These are phyloP conservation scores for Zanthoxylum bungeanum DNA, from an alignment of 345 rosid species.

Conservation along the genomic window DNA sequence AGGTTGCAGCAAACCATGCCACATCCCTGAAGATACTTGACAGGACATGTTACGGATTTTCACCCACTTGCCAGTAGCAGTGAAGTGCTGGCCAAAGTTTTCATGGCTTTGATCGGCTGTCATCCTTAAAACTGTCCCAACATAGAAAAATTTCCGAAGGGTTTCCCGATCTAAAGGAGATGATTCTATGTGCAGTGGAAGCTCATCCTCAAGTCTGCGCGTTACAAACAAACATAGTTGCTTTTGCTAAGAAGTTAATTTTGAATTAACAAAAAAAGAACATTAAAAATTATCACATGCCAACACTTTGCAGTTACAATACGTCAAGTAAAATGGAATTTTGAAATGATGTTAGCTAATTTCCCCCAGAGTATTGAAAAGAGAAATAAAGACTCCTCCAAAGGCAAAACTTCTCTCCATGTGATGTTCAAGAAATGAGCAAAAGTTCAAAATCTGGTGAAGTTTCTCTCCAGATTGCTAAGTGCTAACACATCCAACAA, in stretches of 20 bases:
- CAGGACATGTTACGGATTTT: slow-evolving; percentile 11
- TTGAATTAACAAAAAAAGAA: neutral
- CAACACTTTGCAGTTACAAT: neutral
- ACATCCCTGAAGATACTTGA: slow-evolving; percentile 7
- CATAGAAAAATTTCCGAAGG: neutral
- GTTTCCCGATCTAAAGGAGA: neutral
- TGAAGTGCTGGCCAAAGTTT: slow-evolving; percentile 7
- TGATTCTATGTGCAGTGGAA: slow-evolving; percentile 16
- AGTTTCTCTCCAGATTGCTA: neutral
- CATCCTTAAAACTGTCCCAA: slow-evolving; percentile 20
- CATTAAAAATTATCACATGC: neutral
- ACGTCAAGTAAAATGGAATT: neutral
- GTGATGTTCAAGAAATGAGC: neutral
- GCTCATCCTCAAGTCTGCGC: neutral
- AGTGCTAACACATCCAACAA: neutral
- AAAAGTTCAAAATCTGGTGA: neutral
- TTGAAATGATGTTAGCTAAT: neutral
- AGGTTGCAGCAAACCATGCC: slow-evolving; percentile 8
- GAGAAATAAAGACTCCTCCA: neutral
- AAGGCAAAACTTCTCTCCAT: neutral
- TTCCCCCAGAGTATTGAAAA: neutral
- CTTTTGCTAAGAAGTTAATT: neutral
- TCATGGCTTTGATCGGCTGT: slow-evolving; percentile 9
- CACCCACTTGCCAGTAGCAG: slow-evolving; percentile 14
- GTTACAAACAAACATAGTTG: neutral